phyloP scores from a whole-genome alignment of 2,329 filamentous ascomycete species.

The Pseudonectria foliicola region DNA sequence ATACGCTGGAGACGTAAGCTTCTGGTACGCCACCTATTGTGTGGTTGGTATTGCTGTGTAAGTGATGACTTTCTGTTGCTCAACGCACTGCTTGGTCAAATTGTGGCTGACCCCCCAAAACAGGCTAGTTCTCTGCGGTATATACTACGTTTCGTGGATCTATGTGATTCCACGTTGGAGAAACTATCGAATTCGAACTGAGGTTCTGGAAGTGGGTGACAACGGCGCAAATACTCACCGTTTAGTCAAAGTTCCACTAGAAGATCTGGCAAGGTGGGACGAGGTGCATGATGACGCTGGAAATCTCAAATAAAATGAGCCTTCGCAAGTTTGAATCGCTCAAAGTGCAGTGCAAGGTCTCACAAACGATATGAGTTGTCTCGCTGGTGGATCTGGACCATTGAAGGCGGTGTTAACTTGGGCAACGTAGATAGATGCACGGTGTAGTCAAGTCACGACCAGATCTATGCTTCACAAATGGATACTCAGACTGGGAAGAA shows the following conservation, averaged over 20 bases:
- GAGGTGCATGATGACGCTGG: conserved; percentile 46
- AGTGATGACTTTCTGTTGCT: conserved; percentile 26
- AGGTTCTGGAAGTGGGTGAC: conserved; percentile 44
- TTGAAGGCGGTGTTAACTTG: too few relatives aligned
- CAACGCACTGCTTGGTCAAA: not conserved
- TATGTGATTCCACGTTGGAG: conserved; percentile 44
- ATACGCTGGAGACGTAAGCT: conserved; percentile 58
- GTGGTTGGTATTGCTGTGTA: conserved; percentile 58
- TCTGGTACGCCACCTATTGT: conserved; percentile 67
- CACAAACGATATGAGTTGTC: too few relatives aligned
- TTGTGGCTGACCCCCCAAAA: not conserved
- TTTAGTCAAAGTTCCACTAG: conserved; percentile 46
- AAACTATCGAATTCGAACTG: conserved; percentile 49
- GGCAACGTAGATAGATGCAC: too few relatives aligned
- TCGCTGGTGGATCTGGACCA: too few relatives aligned
- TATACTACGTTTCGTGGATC: conserved; percentile 56
- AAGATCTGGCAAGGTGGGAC: conserved; percentile 50
- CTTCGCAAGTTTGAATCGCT: too few relatives aligned
- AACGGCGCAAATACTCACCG: conserved; percentile 36
- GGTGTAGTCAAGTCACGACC: too few relatives aligned
- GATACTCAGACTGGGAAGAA: too few relatives aligned
- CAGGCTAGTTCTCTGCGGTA: conserved; percentile 43
- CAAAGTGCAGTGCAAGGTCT: too few relatives aligned
- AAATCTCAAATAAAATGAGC: not conserved
- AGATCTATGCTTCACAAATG: too few relatives aligned